Evolutionary conservation across 2,329 filamentous ascomycete genomes (phyloP).

Genomic region (Lithohypha guttulata): DNA sequence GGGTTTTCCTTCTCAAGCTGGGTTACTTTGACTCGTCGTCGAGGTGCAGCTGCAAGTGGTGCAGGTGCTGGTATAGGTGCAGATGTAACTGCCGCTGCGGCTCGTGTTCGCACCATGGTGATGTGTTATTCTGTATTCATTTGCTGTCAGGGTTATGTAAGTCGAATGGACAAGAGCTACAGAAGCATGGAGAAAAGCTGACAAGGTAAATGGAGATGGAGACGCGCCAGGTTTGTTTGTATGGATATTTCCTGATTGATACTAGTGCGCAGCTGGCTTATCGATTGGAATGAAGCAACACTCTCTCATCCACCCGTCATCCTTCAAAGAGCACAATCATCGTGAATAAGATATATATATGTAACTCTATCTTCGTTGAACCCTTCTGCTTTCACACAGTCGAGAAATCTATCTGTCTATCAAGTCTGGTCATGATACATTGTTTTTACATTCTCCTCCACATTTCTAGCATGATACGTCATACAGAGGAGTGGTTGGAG

Average conservation of each 20-base stretch:
- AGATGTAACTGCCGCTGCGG: constrained; percentile 3
- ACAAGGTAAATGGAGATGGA: not conserved
- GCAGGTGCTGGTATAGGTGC: constrained; percentile 4
- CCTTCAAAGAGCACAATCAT: too few species aligned
- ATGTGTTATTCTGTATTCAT: not conserved
- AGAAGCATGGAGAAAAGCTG: not conserved
- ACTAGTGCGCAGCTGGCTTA: too few species aligned
- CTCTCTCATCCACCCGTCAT: too few species aligned
- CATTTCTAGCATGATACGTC: constrained; percentile 28
- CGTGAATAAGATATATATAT: too few species aligned
- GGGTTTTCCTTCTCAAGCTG: constrained; percentile 12
- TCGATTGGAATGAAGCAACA: too few species aligned
- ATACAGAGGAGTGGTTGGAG: constrained; percentile 29
- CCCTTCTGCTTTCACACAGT: too few species aligned
- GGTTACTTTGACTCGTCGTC: constrained; percentile 20
- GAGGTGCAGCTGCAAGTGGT: constrained; percentile 18
- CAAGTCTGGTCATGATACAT: constrained; percentile 6
- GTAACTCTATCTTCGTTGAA: too few species aligned
- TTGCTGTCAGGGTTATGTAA: not conserved
- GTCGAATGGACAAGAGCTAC: too few species aligned
- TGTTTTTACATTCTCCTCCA: not conserved
- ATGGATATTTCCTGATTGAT: too few species aligned
- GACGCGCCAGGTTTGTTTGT: too few species aligned
- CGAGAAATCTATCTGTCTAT: too few species aligned
- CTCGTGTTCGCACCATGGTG: constrained; percentile 6